Conservation (phyloP, 768 basidiomycete species). For the Nidularia sp. region DNA sequence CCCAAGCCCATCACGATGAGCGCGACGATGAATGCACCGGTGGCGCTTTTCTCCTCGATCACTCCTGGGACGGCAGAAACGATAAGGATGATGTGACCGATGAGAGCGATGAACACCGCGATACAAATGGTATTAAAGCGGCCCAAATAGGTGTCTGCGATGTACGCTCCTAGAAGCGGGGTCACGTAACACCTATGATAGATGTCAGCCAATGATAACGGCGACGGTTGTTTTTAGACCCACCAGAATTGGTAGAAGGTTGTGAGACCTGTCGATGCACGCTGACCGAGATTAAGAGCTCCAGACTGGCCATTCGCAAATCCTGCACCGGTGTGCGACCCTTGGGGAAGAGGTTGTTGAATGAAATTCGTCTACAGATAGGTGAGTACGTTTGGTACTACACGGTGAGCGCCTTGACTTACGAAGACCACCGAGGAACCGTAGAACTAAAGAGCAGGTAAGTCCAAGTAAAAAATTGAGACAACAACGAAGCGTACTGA, state of each 20-base stretch:
- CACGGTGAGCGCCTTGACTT: slow-evolving; percentile 10
- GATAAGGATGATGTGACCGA: slow-evolving; percentile 66
- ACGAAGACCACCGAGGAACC: slow-evolving; percentile 50
- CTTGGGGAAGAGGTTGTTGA: slow-evolving; percentile 62
- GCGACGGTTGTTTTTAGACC: slow-evolving; percentile 6
- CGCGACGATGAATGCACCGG: slow-evolving; percentile 52
- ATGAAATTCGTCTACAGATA: slow-evolving; percentile 65
- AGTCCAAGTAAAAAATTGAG: background rate
- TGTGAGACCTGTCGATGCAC: slow-evolving; percentile 65
- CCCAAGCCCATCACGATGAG: slow-evolving; percentile 59
- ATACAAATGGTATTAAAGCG: slow-evolving; percentile 71
- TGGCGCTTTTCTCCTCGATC: slow-evolving; percentile 47
- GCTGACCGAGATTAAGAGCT: slow-evolving; percentile 65
- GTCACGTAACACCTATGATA: slow-evolving; percentile 54
- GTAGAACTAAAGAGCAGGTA: slow-evolving; percentile 26
- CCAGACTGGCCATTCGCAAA: slow-evolving; percentile 54
- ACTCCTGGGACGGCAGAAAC: slow-evolving; percentile 64
- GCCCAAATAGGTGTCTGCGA: slow-evolving; percentile 71
- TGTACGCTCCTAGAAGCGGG: slow-evolving; percentile 66
- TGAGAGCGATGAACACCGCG: slow-evolving; percentile 52
- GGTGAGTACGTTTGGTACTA: background rate
- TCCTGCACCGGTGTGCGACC: slow-evolving; percentile 64
- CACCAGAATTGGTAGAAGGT: slow-evolving; percentile 74
- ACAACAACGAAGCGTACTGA: slow-evolving; percentile 35
- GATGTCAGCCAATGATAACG: slow-evolving; percentile 1